Base-by-base conservation (phyloP, 2,329 filamentous ascomycete genomes). In the Trichoderma atrobrunneum region DNA sequence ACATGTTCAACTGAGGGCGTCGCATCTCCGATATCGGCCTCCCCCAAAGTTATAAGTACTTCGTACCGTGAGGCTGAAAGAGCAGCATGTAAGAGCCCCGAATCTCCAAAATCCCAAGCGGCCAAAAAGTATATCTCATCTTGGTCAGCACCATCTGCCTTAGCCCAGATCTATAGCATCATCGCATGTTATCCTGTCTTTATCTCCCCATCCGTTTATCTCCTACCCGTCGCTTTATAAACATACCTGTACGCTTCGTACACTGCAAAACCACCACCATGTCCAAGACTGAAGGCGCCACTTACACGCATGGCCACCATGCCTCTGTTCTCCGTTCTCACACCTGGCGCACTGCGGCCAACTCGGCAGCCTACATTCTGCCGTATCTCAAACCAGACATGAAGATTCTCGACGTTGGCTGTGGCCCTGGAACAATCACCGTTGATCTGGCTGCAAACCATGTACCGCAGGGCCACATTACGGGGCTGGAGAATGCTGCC, bases 401-500 rank as follows among this genome's bases (percentile, higher is more conserved):
- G 78, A 75, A 73, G 24, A 79, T 87, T 60, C 82, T 87, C 67
- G 85, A 87, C 73, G 79, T 86, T 36, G 85, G 85, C 67, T 85
- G 84, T 76, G 85, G 85, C 0, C 84, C 85, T 0, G 85, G 84
- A 5, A 84, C 82, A 61, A 86, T 87, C 77, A 85, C 84, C 12
- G 78, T 79, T 0, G 82, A 82, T 39, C 78, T 86, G 30, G 76
- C 72, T 10, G 76, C 61, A 2, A 71, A 78, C n/a, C 76, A 80
- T 57, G 82, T 81, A 1, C 77, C 78, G 6, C 65, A 80, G 26
- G 84, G 84, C 39, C 72, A 73, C 3, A 78, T 83, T 10, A 78
- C 80, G 8, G 84, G 83, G 34, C 65, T 85, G 30, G 84, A 86
- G 66, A 75, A 80, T 4, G 81, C 80, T 0, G 74, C 71, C 3